Conservation (phyloP, 371 early-diverging fungal genomes). For the Amoeboradix gromovi region DNA sequence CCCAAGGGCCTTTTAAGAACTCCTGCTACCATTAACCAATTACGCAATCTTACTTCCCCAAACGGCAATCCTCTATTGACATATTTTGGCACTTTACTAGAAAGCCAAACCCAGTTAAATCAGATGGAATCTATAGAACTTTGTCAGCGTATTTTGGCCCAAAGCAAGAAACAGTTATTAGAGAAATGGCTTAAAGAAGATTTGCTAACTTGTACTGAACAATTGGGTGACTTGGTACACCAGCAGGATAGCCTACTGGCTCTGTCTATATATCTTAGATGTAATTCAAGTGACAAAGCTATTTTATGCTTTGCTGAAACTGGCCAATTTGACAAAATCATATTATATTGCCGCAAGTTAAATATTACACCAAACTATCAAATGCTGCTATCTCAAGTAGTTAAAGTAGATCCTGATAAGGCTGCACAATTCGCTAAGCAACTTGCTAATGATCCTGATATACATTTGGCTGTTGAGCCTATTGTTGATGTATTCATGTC, state of each 20-base stretch:
- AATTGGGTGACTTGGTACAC: slow-evolving; percentile 84
- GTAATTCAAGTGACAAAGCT: slow-evolving; percentile 66
- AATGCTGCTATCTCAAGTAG: slow-evolving; percentile 52
- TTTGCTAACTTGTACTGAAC: slow-evolving; percentile 84
- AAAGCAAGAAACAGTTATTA: slow-evolving; percentile 64
- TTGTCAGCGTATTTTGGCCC: slow-evolving; percentile 60
- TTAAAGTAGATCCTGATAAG: slow-evolving; percentile 67
- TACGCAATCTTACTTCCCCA: slow-evolving; percentile 46
- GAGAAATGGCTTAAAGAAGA: slow-evolving; percentile 96
- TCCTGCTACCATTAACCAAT: slow-evolving; percentile 65
- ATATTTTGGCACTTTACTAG: slow-evolving; percentile 84
- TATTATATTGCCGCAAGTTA: slow-evolving; percentile 72
- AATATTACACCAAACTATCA: slow-evolving; percentile 72
- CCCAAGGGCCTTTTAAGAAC: slow-evolving; percentile 84
- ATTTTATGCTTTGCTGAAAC: slow-evolving; percentile 82
- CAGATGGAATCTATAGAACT: slow-evolving; percentile 74
- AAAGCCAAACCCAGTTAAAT: slow-evolving; percentile 75
- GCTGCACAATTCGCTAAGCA: slow-evolving; percentile 66
- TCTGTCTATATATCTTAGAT: slow-evolving; percentile 71
- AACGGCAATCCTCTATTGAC: slow-evolving; percentile 78
- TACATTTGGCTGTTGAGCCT: slow-evolving; percentile 55
- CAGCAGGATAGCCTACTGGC: slow-evolving; percentile 64
- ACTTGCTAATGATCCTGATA: slow-evolving; percentile 46
- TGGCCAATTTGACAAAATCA: slow-evolving; percentile 75
- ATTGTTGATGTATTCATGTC: slow-evolving; percentile 69